Evolutionary conservation across 2,329 filamentous ascomycete genomes (phyloP).

Genomic region (Aspergillus brunneoviolaceus): DNA sequence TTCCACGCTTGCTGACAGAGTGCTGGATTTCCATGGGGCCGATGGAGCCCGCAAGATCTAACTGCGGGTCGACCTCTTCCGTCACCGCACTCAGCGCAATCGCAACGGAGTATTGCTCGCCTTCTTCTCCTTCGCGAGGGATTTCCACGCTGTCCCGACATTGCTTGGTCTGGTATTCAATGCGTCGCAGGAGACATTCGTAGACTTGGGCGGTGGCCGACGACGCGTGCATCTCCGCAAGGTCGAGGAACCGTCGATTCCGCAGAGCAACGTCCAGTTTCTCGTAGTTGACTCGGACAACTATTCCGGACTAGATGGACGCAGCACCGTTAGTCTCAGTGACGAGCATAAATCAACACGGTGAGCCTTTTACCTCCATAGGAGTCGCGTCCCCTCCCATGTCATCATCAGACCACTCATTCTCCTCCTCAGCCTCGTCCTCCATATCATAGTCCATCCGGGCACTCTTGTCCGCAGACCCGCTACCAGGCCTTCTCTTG

Average conservation of each 20-base stretch:
- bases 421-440: slow-evolving; percentile 32
- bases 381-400: slow-evolving; percentile 34
- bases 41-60: slow-evolving; percentile 39
- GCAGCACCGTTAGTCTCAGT: slow-evolving; percentile 12
- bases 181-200: slow-evolving; percentile 65
- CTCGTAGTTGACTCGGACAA: slow-evolving; percentile 79
- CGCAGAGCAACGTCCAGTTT: slow-evolving; percentile 81
- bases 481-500: slow-evolving; percentile 32
- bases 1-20: slow-evolving; percentile 28
- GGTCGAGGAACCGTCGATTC: slow-evolving; percentile 71
- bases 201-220: slow-evolving; percentile 77
- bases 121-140: slow-evolving; percentile 43
- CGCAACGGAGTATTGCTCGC: slow-evolving; percentile 38
- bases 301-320: slow-evolving; percentile 61
- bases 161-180: slow-evolving; percentile 67
- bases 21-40: slow-evolving; percentile 33
- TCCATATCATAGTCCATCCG: slow-evolving; percentile 30
- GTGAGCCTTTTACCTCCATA: slow-evolving; percentile 37
- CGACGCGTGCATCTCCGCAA: slow-evolving; percentile 70
- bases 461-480: slow-evolving; percentile 20
- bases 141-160: slow-evolving; percentile 55
- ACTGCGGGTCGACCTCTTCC: slow-evolving; percentile 37
- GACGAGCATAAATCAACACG: background rate
- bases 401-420: slow-evolving; percentile 40
- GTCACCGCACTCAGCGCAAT: slow-evolving; percentile 37